Evolutionary conservation across 1,284 basidiomycete species (phyloP), one percentile per base, ranked within the genome.

Genomic region (Marasmius sp.): DNA sequence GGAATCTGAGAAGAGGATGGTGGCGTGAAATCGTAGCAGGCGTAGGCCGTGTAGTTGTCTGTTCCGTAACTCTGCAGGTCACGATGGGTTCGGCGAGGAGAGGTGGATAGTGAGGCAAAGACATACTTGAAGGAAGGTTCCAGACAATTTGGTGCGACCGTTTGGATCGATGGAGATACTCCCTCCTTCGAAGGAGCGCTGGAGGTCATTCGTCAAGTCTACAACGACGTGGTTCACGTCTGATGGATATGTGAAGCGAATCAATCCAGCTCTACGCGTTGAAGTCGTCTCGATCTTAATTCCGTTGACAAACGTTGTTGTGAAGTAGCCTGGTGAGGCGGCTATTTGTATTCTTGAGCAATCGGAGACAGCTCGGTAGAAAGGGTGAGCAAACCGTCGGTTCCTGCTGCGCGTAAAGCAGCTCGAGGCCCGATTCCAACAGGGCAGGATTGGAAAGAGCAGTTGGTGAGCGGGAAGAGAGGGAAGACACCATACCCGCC

Each of bases 401-500:
- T 67, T 14, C 73, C 74, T 33, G 75, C 74, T 43, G 75, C 75
- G 18, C 81, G 74, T 50, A 78, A 61, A 12, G 77, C 72, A 54
- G 75, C 73, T n/a, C 81, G 71, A n/a, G 73, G 75, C 43, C 67
- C 64, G 20, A 82, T 69, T 0, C 73, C 77, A 12, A 80, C 79
- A 10, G 77, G 76, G 61, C 81, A 82, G 7, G 71, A 71, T 10
- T 72, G 63, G 58, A 82, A 81, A 16, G 66, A 65, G 65, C 80
- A 82, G 60, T 74, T 74, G 0, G 68, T 70, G 6, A 82, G 70
- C 6, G 81, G 81, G 59, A 82, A 82, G 6, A 83, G 70, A 1
- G 81, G 81, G 62, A 82, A 83, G 39, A 81, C 73, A 16, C 81
- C 81, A 55, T 80, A 82, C 47, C 81, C 81, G 16, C 81, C 81